These are phyloP conservation scores for Leccinum barrowsii DNA, from an alignment of 768 basidiomycete species.

Conservation along the genomic window DNA sequence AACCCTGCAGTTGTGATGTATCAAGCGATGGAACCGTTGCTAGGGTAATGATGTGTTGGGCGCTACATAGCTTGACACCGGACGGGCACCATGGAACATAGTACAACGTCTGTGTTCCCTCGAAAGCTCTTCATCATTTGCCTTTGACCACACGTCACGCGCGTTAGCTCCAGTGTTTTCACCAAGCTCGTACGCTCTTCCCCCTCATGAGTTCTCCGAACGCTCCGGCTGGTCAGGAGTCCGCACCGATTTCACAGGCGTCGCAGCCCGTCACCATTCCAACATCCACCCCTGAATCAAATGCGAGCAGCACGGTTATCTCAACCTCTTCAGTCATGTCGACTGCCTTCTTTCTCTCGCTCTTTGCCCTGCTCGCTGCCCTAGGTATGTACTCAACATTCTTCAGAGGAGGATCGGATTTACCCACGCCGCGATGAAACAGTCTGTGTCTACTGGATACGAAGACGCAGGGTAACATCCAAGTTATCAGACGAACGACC, in stretches of 20 bases:
- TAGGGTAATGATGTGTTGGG: constrained; percentile 6
- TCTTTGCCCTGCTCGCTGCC: constrained; percentile 16
- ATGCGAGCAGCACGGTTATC: neutral
- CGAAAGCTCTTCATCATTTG: neutral
- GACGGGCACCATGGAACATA: neutral
- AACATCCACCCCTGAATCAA: neutral
- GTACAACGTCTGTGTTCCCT: neutral
- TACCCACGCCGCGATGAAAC: constrained; percentile 8
- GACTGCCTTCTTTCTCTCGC: constrained; percentile 11
- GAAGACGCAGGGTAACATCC: constrained; percentile 2
- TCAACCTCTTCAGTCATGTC: constrained; percentile 1
- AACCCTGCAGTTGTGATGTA: neutral
- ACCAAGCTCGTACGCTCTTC: neutral
- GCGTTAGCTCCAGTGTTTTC: neutral
- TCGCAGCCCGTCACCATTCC: neutral
- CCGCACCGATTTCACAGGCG: constrained; percentile 3
- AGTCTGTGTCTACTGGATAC: constrained; percentile 8
- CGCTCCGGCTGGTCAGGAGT: constrained; percentile 7
- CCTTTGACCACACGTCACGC: constrained; percentile 1
- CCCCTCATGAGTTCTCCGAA: constrained; percentile 6
- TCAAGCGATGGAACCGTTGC: constrained; percentile 12
- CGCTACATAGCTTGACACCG: constrained; percentile 5
- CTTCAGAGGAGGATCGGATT: neutral
- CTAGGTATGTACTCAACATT: constrained; percentile 23
- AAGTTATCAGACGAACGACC: constrained; percentile 1